Evolutionary conservation across 2,329 filamentous ascomycete genomes (phyloP).

Genomic region (Sordariomycetes sp.): DNA sequence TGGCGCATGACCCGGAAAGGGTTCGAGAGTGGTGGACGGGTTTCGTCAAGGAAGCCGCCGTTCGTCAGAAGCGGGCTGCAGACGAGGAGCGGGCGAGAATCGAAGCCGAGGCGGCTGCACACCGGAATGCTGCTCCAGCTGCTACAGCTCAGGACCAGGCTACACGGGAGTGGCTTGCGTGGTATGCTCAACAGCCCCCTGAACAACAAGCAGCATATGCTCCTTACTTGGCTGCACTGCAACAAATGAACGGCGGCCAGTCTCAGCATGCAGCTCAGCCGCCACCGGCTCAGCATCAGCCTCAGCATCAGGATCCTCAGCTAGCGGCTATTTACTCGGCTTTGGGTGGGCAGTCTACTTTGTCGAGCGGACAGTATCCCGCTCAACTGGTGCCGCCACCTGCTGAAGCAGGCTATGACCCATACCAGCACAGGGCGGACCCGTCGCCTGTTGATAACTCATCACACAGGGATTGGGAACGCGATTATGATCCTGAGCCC

Average conservation of each 20-base stretch:
- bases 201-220: constrained; percentile 25
- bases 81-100: constrained; percentile 25
- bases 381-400: no score
- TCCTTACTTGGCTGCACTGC: constrained; percentile 31
- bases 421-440: no score
- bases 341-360: no score
- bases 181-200: constrained; percentile 7
- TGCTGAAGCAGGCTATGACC: no score
- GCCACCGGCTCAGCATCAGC: constrained; percentile 9
- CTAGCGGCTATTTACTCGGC: constrained; percentile 11
- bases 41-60: constrained; percentile 28
- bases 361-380: no score
- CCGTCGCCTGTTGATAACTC: no score
- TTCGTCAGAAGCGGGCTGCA: constrained; percentile 26
- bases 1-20: constrained; percentile 34
- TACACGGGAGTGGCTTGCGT: constrained; percentile 7
- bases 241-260: constrained; percentile 28
- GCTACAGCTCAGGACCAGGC: no score
- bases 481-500: constrained; percentile 5
- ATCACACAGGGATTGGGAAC: no score
- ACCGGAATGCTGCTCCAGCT: constrained; percentile 14
- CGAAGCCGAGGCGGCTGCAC: constrained; percentile 20
- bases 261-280: constrained; percentile 5
- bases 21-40: constrained; percentile 45
- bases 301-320: constrained; percentile 21